Base-by-base conservation (phyloP, 345 rosid genomes). In the Salix viminalis region DNA sequence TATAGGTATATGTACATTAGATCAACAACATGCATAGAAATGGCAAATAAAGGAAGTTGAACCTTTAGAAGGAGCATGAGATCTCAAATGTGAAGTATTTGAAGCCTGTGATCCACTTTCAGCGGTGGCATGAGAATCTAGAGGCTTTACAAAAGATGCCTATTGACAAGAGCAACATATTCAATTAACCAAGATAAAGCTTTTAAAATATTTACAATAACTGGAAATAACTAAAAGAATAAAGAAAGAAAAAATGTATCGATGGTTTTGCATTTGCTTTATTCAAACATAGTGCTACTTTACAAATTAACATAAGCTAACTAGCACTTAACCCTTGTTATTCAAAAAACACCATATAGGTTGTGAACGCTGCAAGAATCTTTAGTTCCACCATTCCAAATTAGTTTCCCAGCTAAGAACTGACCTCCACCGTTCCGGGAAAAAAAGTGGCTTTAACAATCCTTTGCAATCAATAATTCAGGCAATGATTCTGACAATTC, bases 41-140 rank as follows among this genome's bases (percentile, higher is more conserved):
- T 50, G 41, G 50, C 11, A 21, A 58, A n/a, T 24, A 39, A 69
- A 60, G 67, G 64, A 70, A 44, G 77, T 37, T 76, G 73, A 84
- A 90, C 98, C 95, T 90, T 86, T 88, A 12, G 87, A 84, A 84
- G 86, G 83, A 69, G 87, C 89, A 77, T 86, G 81, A 78, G 93
- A 88, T 84, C 81, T 86, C 76, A 79, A 79, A 75, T 85, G 81
- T 15, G 94, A 81, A 70, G 82, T 46, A 81, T 34, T 79, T 50
- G 94, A 86, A 78, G 87, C 81, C 70, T 83, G 83, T 8, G 88
- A 82, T 77, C 83, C 90, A 77, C 81, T 78, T 75, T 90, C 91
- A 72, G 87, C 82, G 80, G 82, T 74, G 66, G 75, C 87, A 80
- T 83, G 77, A 76, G 90, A 81, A 24, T 86, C 93, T 80, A 86